A percentile compares a stretch with the other conserved stretches of the same genome.
Conservation (phyloP, 345 rosid genomes). For the Hibiscus mutabilis region DNA sequence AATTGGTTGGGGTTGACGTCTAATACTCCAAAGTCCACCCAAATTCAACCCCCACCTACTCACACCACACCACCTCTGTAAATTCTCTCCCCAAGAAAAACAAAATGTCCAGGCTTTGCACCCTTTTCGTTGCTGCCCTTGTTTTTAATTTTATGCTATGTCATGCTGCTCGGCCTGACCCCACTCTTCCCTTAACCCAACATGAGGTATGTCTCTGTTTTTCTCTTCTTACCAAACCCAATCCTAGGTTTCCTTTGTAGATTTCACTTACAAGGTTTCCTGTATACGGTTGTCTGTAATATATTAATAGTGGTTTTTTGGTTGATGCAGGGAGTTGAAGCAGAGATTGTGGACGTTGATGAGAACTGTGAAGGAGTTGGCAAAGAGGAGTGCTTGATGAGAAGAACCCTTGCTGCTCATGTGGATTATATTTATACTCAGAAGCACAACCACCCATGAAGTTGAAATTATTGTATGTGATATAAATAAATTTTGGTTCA, state of each 20-base stretch:
- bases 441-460: constrained; percentile 30
- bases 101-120: constrained; percentile 20
- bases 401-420: constrained; percentile 42
- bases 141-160: constrained; percentile 17
- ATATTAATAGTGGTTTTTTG: not conserved
- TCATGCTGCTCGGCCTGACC: constrained; percentile 13
- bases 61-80: not conserved
- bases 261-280: too few species aligned
- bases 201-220: constrained; percentile 1
- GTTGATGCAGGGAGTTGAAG: constrained; percentile 14
- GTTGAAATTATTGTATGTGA: not conserved
- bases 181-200: constrained; percentile 5
- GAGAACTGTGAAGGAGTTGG: constrained; percentile 22
- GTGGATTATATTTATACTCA: constrained; percentile 52
- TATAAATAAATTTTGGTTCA: not conserved
- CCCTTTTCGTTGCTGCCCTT: constrained; percentile 18
- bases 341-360: constrained; percentile 5
- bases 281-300: not conserved
- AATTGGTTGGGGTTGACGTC: not conserved
- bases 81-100: not conserved
- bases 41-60: not conserved
- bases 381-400: constrained; percentile 26
- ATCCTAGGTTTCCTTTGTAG: not conserved
- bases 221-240: not conserved
- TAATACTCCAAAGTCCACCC: not conserved